phyloP scores from a whole-genome alignment of 345 rosid species.

The Eucalyptus polybractea region DNA sequence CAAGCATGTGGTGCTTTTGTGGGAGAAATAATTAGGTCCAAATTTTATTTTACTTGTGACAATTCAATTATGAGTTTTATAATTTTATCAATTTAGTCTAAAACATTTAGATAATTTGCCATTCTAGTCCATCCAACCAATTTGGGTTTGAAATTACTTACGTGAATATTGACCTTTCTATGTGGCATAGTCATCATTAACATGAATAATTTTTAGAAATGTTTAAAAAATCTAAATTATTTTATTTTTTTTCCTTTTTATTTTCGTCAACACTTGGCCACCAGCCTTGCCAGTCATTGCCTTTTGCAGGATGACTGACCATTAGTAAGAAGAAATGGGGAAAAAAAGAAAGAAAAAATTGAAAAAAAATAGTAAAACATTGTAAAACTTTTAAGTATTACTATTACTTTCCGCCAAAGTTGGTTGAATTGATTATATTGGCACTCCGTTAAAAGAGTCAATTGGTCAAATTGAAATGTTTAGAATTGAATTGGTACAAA shows the following conservation, averaged over 20 bases:
- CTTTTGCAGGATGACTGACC: background rate
- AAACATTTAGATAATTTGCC: background rate
- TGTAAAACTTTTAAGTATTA: background rate
- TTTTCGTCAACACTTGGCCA: too few relatives aligned
- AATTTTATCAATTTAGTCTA: too few relatives aligned
- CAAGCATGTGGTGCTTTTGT: background rate
- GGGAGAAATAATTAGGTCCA: background rate
- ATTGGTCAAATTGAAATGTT: too few relatives aligned
- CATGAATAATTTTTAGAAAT: background rate
- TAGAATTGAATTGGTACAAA: rapidly evolving
- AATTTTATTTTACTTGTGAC: too few relatives aligned
- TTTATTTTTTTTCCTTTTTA: background rate
- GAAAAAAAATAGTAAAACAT: background rate
- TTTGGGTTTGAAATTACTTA: rapidly evolving
- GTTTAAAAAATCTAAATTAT: too few relatives aligned
- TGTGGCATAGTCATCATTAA: rapidly evolving
- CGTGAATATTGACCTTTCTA: rapidly evolving
- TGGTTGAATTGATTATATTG: too few relatives aligned
- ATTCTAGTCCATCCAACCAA: rapidly evolving
- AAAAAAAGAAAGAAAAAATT: background rate
- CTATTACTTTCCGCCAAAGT: too few relatives aligned
- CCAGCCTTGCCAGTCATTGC: background rate
- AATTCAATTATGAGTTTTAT: too few relatives aligned
- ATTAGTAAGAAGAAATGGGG: background rate
- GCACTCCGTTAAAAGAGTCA: too few relatives aligned